Conservation (phyloP, 1,284 basidiomycete species). For the Papiliotrema fonsecae region DNA sequence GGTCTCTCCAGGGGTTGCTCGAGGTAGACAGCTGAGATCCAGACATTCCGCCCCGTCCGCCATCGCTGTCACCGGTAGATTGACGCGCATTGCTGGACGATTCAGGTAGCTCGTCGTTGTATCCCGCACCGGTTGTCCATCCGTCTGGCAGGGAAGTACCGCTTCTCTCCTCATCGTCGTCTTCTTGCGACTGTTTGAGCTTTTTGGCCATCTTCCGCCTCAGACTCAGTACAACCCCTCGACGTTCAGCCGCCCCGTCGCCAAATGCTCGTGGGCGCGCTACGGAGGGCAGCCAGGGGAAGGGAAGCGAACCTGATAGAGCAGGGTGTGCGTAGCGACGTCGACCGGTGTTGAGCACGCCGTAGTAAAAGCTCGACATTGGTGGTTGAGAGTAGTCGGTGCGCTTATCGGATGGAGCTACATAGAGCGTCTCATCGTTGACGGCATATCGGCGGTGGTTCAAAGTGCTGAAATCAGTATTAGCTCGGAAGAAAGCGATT, state of each 20-base stretch:
- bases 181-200: constrained; percentile 22
- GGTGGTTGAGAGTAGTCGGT: constrained; percentile 94
- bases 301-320: constrained; percentile 76
- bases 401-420: constrained; percentile 80
- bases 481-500: neutral
- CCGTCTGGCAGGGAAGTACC: constrained; percentile 16
- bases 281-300: constrained; percentile 86
- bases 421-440: constrained; percentile 90
- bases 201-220: constrained; percentile 40
- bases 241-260: constrained; percentile 49
- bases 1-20: constrained; percentile 42
- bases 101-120: neutral
- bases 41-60: neutral
- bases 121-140: constrained; percentile 25
- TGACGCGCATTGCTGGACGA: too few relatives aligned
- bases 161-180: neutral
- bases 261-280: constrained; percentile 53
- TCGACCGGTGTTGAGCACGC: constrained; percentile 70
- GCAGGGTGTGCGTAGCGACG: constrained; percentile 84
- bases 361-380: constrained; percentile 86
- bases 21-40: constrained; percentile 5
- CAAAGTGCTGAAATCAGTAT: constrained; percentile 57
- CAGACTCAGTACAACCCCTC: constrained; percentile 39
- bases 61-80: neutral
- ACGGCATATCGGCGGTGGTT: constrained; percentile 79